phyloP scores from a whole-genome alignment of 495 filamentous ascomycete species.

The Coniosporium apollinis region DNA sequence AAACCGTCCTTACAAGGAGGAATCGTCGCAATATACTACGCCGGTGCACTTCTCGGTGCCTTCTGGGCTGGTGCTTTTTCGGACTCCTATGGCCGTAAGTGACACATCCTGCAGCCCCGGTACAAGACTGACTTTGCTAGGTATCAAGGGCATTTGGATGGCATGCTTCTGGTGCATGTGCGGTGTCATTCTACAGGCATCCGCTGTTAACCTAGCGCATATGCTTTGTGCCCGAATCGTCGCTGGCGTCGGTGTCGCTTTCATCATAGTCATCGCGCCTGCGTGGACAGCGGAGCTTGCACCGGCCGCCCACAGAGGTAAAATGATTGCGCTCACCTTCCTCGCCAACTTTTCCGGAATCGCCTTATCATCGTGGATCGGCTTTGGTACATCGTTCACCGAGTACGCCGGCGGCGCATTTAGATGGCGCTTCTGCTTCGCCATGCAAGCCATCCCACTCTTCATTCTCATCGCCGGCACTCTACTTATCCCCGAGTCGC shows the following conservation, averaged over 20 bases:
- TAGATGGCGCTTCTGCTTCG: slow-evolving; percentile 1
- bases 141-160: too few relatives aligned
- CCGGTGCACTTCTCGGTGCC: neutral
- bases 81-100: neutral
- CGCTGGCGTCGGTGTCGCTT: neutral
- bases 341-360: slow-evolving; percentile 1
- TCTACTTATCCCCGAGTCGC: slow-evolving; percentile 3
- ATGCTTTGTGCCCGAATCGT: neutral
- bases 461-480: neutral
- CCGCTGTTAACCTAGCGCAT: too few relatives aligned
- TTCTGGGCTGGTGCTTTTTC: neutral
- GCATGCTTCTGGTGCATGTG: too few relatives aligned
- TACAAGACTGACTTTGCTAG: too few relatives aligned
- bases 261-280: neutral
- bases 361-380: neutral
- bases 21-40: neutral
- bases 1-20: neutral
- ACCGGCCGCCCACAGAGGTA: neutral
- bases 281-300: neutral
- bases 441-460: neutral
- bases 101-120: too few relatives aligned
- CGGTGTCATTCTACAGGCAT: too few relatives aligned
- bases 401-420: neutral
- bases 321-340: neutral
- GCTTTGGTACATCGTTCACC: neutral